These are phyloP conservation scores for Leishmania martiniquensis DNA, from an alignment of 208 protist species.

Conservation along the genomic window DNA sequence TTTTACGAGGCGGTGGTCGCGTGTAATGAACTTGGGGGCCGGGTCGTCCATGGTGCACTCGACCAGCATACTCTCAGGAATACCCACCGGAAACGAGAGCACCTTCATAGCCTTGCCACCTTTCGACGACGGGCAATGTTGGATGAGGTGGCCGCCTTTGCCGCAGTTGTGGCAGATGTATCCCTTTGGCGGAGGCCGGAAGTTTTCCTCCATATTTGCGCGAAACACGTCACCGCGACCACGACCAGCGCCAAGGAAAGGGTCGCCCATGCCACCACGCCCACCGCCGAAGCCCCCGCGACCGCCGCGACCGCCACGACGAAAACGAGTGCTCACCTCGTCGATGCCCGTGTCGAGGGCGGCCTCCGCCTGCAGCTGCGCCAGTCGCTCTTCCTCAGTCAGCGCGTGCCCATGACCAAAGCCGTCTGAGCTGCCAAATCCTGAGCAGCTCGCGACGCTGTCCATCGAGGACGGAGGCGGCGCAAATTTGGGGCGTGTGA, in stretches of 20 bases:
- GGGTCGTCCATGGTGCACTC: slow-evolving; percentile 90
- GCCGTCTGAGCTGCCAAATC: not conserved
- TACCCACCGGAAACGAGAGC: slow-evolving; percentile 80
- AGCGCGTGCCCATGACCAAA: slow-evolving; percentile 29
- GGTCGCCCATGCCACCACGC: slow-evolving; percentile 3
- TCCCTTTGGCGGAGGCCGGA: slow-evolving; percentile 64
- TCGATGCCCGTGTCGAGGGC: slow-evolving; percentile 81
- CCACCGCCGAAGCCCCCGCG: slow-evolving; percentile 18
- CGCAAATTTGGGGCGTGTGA: slow-evolving; percentile 17
- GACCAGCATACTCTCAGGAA: slow-evolving; percentile 87
- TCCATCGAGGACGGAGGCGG: not conserved
- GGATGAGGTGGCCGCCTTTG: slow-evolving; percentile 82
- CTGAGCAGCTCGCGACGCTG: not conserved
- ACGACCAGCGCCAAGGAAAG: slow-evolving; percentile 17
- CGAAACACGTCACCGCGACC: slow-evolving; percentile 28
- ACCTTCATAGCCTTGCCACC: slow-evolving; percentile 55
- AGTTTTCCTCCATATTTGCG: slow-evolving; percentile 51
- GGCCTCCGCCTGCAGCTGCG: slow-evolving; percentile 72
- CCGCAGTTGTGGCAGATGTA: slow-evolving; percentile 93
- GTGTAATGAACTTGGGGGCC: slow-evolving; percentile 87
- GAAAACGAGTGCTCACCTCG: slow-evolving; percentile 44
- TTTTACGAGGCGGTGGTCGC: slow-evolving; percentile 81
- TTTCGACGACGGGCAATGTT: slow-evolving; percentile 80
- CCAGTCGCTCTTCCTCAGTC: slow-evolving; percentile 86
- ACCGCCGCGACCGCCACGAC: slow-evolving; percentile 29